Evolutionary conservation across 2,329 filamentous ascomycete genomes (phyloP), one percentile per base, ranked within the genome.

Genomic region (Penicillium occitanis): DNA sequence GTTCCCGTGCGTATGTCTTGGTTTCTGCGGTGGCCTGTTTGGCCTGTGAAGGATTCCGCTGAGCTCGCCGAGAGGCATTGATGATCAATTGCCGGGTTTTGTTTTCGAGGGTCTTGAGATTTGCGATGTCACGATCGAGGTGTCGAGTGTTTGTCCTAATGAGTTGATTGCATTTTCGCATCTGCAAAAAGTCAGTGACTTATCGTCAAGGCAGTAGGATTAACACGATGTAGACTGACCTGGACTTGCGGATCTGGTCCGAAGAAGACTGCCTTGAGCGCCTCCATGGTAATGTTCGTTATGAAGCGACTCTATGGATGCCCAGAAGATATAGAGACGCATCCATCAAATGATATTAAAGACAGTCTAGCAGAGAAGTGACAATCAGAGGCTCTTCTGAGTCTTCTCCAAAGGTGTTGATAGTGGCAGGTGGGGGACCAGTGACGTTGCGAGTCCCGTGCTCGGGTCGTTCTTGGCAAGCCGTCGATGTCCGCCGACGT

Each of bases 101-200:
- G 74, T 81, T 81, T 78, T 99, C 94, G 70, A 92, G 89, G 65
- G 87, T 83, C 78, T 91, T 93, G 70, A 95, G 87, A 70, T 88
- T 84, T 63, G 85, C 81, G 76, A 99, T 94, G 80, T 98, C 93
- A 76, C 95, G 93, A 78, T 99, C 95, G 73, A 99, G 87, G 76
- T 96, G 94, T 75, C 95, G 93, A 69, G 92, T 90, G 80, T 98
- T 97, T 76, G 88, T 83, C 68, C 94, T 92, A 73, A 99, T 90
- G 68, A 98, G 87, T 68, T 88, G 84, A 79, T 97, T 97, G 81
- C 94, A 98, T 89, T 97, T 98, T 69, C 93, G 90, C 81, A 95
- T 90, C 94, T 99, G 73, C 33, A 59, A 59, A 51, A 19, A 7
- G 66, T 73, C 22, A 70, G 69, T 65, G 14, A 50, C 30, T 58